Percentiles rank a stretch among this genome's conserved stretches.
phyloP scores from a whole-genome alignment of 768 basidiomycete genomes.

The Mycena pura region DNA sequence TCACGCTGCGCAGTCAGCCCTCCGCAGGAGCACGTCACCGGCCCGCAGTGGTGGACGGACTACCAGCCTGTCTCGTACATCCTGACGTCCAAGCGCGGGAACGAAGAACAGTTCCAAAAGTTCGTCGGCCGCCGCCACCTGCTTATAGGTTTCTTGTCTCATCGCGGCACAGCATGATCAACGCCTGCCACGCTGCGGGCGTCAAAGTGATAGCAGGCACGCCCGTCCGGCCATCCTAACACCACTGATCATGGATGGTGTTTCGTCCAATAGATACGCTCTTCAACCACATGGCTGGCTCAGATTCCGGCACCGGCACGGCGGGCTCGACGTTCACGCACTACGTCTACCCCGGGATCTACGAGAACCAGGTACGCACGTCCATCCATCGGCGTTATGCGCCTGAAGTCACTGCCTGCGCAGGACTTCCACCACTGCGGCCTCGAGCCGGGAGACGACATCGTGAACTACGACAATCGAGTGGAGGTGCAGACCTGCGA shows the following conservation, averaged over 20 bases:
- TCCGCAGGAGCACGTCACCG: conserved; percentile 44
- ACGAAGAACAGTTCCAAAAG: conserved; percentile 39
- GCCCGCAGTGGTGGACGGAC: conserved; percentile 56
- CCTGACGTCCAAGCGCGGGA: conserved; percentile 50
- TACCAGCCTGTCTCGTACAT: conserved; percentile 56
- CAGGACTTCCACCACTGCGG: conserved; percentile 73
- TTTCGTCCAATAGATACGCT: too few relatives aligned
- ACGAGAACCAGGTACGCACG: conserved; percentile 38
- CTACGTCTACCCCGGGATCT: conserved; percentile 33
- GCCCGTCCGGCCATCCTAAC: background rate
- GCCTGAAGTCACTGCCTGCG: background rate
- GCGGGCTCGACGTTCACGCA: background rate
- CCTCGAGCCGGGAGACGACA: conserved; percentile 55
- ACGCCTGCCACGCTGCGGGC: conserved; percentile 35
- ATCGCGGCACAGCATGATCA: too few relatives aligned
- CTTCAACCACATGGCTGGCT: conserved; percentile 49
- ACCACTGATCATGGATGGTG: too few relatives aligned
- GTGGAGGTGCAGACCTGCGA: conserved; percentile 66
- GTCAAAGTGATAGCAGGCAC: conserved; percentile 39
- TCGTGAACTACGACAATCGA: conserved; percentile 60
- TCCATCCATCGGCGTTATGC: too few relatives aligned
- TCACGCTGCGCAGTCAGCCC: conserved; percentile 19
- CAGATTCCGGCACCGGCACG: conserved; percentile 9
- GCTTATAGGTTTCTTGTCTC: too few relatives aligned
- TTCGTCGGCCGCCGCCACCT: too few relatives aligned